A percentile compares a stretch with the other conserved stretches of the same genome.
Evolutionary conservation across 805 yeast genomes (phyloP).

Genomic region (Hanseniaspora guilliermondii): DNA sequence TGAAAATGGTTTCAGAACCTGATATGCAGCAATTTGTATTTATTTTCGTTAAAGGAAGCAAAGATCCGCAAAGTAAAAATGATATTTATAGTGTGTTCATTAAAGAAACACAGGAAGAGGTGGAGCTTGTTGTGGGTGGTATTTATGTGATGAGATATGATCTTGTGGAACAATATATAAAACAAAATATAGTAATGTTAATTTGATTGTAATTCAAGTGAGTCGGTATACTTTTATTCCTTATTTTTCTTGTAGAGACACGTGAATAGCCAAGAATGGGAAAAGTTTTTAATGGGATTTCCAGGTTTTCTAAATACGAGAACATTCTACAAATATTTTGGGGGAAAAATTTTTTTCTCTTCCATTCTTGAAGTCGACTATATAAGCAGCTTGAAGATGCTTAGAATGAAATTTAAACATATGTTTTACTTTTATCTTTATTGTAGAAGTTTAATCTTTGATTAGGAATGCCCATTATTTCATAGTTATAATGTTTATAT

Average conservation of each 20-base stretch:
- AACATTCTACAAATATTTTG: too few species aligned
- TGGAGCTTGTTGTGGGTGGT: conserved; percentile 49
- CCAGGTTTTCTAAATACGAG: too few species aligned
- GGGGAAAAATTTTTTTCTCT: background rate
- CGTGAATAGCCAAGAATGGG: too few species aligned
- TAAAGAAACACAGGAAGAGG: conserved; percentile 38
- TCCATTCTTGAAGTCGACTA: background rate
- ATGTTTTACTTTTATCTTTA: background rate
- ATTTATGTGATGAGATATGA: conserved; percentile 65
- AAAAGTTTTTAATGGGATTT: background rate
- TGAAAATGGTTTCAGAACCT: conserved; percentile 71
- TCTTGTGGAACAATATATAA: conserved; percentile 33
- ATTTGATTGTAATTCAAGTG: conserved; percentile 22
- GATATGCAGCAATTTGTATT: conserved; percentile 69
- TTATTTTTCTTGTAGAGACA: background rate
- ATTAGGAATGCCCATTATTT: too few species aligned
- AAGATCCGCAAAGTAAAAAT: conserved; percentile 15
- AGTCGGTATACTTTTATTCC: too few species aligned
- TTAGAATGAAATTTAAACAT: background rate
- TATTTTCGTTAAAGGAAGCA: conserved; percentile 28
- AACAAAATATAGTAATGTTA: conserved; percentile 33
- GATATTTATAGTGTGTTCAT: conserved; percentile 30
- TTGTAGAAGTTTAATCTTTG: background rate
- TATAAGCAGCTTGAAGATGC: background rate
- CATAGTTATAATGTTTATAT: too few species aligned